Conservation (phyloP, 2,329 filamentous ascomycete genomes). For the Ascochyta clinopodiicola region DNA sequence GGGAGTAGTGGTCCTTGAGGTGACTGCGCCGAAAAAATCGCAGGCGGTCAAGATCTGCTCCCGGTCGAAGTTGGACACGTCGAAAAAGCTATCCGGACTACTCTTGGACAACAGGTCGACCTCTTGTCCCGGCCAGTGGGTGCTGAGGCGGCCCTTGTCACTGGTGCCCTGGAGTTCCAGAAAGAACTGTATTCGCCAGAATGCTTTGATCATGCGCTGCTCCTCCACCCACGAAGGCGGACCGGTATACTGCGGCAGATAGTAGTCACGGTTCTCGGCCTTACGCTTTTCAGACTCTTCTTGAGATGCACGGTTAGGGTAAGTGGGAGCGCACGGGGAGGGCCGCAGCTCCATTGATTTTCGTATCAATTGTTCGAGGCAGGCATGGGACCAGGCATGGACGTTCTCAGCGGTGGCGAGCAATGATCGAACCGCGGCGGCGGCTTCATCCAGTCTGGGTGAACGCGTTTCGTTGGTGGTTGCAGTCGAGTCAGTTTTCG, state of each 20-base stretch:
- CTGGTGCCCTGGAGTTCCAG: slow-evolving; percentile 12
- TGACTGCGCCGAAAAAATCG: not conserved
- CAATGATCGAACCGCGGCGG: slow-evolving; percentile 3
- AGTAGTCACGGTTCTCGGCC: too few relatives aligned
- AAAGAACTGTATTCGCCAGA: slow-evolving; percentile 15
- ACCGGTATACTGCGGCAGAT: slow-evolving; percentile 12
- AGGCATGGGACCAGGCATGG: slow-evolving; percentile 13
- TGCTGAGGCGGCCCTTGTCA: not conserved
- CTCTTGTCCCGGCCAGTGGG: not conserved
- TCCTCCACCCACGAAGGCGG: slow-evolving; percentile 15
- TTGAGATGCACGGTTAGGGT: too few relatives aligned
- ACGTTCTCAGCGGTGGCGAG: slow-evolving; percentile 9
- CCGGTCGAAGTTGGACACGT: not conserved
- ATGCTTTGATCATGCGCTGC: slow-evolving; percentile 14
- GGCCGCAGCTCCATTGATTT: slow-evolving; percentile 12
- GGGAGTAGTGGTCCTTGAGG: not conserved
- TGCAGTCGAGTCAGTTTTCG: not conserved
- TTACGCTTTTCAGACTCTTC: too few relatives aligned
- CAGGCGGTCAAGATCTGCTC: slow-evolving; percentile 2
- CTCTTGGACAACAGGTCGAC: not conserved
- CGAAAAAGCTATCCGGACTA: not conserved
- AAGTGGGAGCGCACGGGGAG: too few relatives aligned
- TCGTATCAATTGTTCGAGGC: slow-evolving; percentile 16
- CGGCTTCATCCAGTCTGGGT: slow-evolving; percentile 1
- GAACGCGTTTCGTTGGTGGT: not conserved